phyloP scores from a whole-genome alignment of 108 stramenopile species.

The Nitzschia inconspicua region DNA sequence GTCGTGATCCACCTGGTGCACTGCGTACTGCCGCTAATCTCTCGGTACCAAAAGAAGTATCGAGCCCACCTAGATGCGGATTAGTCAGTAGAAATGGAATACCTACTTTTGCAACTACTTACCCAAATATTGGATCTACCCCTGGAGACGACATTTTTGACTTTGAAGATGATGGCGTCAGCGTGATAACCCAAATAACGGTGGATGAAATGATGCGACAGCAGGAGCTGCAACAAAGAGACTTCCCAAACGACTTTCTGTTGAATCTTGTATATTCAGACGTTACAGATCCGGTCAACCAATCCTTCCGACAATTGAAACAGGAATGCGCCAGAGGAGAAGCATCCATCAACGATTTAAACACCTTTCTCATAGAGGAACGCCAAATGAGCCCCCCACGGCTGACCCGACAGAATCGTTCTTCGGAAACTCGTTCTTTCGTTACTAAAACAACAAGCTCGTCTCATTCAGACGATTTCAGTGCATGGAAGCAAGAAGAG shows the following conservation, averaged over 20 bases:
- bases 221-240: not conserved
- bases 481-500: slow-evolving; percentile 2
- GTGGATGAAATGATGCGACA: slow-evolving; percentile 4
- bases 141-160: no score
- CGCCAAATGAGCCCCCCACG: not conserved
- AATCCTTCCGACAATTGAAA: not conserved
- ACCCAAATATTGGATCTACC: no score
- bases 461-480: not conserved
- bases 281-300: slow-evolving; percentile 5
- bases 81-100: no score
- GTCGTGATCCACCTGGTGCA: not conserved
- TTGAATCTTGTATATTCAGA: slow-evolving; percentile 5
- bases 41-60: slow-evolving; percentile 8
- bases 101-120: no score
- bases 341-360: not conserved
- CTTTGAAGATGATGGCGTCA: slow-evolving; percentile 3
- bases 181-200: slow-evolving; percentile 3
- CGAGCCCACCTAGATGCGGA: no score
- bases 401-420: not conserved
- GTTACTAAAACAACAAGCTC: slow-evolving; percentile 7
- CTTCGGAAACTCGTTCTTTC: slow-evolving; percentile 3
- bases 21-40: no score
- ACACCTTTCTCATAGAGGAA: not conserved
- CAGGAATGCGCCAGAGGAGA: not conserved
- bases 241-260: slow-evolving; percentile 7